Evolutionary conservation across 75 land plant genomes (phyloP).

Genomic region (Isoetes taiwanensis): DNA sequence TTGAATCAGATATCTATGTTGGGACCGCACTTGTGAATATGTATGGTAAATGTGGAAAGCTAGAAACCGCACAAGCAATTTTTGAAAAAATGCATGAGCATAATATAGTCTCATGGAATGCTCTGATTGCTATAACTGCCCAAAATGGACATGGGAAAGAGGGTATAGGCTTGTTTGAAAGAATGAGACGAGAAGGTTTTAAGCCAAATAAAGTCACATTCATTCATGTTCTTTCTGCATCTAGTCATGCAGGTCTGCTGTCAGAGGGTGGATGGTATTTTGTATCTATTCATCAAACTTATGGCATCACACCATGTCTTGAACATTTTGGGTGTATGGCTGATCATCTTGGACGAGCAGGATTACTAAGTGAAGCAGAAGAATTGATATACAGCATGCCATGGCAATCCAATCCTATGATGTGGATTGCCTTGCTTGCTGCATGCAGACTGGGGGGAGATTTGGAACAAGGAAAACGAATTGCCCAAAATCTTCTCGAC

Average conservation of each 20-base stretch:
- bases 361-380: constrained; percentile 10
- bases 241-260: constrained; percentile 8
- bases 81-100: neutral
- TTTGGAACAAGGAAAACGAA: constrained; percentile 2
- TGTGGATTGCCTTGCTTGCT: constrained; percentile 13
- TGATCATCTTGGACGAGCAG: constrained; percentile 23
- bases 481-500: neutral
- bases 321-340: constrained; percentile 22
- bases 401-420: constrained; percentile 7
- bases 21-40: constrained; percentile 23
- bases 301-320: constrained; percentile 10
- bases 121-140: constrained; percentile 16
- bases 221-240: constrained; percentile 9
- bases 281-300: constrained; percentile 9
- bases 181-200: constrained; percentile 26
- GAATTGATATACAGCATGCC: too few relatives aligned
- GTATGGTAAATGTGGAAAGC: constrained; percentile 23
- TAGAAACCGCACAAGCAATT: constrained; percentile 14
- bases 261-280: constrained; percentile 8
- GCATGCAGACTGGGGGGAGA: constrained; percentile 16
- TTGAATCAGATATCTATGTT: neutral
- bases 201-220: constrained; percentile 14
- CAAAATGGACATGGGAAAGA: constrained; percentile 16
- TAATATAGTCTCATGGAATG: constrained; percentile 15
- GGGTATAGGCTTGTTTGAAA: constrained; percentile 13